Conservation (phyloP, 345 rosid species). For the Excoecaria cochinchinensis region DNA sequence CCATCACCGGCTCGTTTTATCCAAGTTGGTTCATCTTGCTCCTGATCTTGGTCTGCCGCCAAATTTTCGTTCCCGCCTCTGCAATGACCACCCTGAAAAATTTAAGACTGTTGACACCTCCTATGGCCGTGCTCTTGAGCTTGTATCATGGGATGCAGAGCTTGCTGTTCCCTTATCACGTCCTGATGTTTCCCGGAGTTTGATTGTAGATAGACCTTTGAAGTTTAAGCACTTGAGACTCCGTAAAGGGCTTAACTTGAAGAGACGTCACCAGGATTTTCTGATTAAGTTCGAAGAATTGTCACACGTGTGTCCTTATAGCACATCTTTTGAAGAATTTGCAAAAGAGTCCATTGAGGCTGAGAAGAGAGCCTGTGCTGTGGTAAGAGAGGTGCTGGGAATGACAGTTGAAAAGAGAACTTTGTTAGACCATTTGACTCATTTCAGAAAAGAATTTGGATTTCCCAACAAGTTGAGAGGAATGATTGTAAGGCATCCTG, state of each 20-base stretch:
- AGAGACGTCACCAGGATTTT: slow-evolving; percentile 55
- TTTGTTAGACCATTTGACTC: slow-evolving; percentile 79
- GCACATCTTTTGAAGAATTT: slow-evolving; percentile 39
- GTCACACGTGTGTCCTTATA: slow-evolving; percentile 71
- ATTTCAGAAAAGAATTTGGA: slow-evolving; percentile 78
- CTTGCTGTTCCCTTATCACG: slow-evolving; percentile 50
- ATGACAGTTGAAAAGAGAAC: slow-evolving; percentile 74
- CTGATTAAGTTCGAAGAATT: slow-evolving; percentile 64
- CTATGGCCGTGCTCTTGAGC: slow-evolving; percentile 85
- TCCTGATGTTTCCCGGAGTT: slow-evolving; percentile 34
- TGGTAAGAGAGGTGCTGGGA: slow-evolving; percentile 68
- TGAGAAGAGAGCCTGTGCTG: slow-evolving; percentile 79
- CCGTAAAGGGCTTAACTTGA: slow-evolving; percentile 71
- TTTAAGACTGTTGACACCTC: slow-evolving; percentile 77
- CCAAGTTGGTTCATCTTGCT: slow-evolving; percentile 80
- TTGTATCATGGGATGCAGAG: slow-evolving; percentile 66
- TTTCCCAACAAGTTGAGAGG: slow-evolving; percentile 71
- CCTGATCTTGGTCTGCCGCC: slow-evolving; percentile 90
- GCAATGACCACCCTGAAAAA: slow-evolving; percentile 71
- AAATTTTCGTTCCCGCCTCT: slow-evolving; percentile 80
- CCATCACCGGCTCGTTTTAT: slow-evolving; percentile 61
- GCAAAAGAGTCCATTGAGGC: slow-evolving; percentile 58
- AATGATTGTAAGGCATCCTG: slow-evolving; percentile 78
- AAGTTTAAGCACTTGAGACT: slow-evolving; percentile 78
- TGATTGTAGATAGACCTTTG: slow-evolving; percentile 83